Evolutionary conservation across 768 basidiomycete genomes (phyloP).

Genomic region (Trametes sanguinea): DNA sequence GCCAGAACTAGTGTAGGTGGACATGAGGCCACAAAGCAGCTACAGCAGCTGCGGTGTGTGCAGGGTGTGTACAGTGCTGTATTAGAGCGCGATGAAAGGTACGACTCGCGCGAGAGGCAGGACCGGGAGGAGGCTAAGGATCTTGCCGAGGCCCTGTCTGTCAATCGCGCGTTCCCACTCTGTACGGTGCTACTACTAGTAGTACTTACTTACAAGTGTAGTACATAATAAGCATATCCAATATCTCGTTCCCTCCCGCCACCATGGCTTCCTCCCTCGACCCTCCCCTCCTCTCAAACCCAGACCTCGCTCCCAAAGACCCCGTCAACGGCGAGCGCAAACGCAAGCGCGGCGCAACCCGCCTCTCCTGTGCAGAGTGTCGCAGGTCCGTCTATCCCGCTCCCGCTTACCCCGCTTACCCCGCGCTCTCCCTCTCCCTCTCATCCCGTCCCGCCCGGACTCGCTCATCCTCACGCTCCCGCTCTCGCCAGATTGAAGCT

Average conservation of each 20-base stretch:
- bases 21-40: no score
- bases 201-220: no score
- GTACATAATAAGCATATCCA: no score
- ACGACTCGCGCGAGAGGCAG: neutral
- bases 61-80: no score
- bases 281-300: constrained; percentile 17
- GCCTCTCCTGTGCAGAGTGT: constrained; percentile 80
- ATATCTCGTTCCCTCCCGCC: constrained; percentile 9
- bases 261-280: constrained; percentile 17
- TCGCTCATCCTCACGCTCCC: constrained; percentile 14
- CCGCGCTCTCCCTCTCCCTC: constrained; percentile 3
- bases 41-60: no score
- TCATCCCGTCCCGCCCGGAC: constrained; percentile 7
- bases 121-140: no score
- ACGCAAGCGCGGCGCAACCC: constrained; percentile 63
- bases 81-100: no score
- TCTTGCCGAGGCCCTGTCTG: no score
- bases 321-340: constrained; percentile 39
- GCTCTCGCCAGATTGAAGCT: constrained; percentile 54
- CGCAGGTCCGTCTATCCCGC: constrained; percentile 49
- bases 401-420: neutral
- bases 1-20: no score
- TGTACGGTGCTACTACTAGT: no score
- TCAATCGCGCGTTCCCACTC: no score
- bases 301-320: constrained; percentile 17